Evolutionary conservation across 495 filamentous ascomycete species (phyloP).

Genomic region (Penicillium samsonianum): DNA sequence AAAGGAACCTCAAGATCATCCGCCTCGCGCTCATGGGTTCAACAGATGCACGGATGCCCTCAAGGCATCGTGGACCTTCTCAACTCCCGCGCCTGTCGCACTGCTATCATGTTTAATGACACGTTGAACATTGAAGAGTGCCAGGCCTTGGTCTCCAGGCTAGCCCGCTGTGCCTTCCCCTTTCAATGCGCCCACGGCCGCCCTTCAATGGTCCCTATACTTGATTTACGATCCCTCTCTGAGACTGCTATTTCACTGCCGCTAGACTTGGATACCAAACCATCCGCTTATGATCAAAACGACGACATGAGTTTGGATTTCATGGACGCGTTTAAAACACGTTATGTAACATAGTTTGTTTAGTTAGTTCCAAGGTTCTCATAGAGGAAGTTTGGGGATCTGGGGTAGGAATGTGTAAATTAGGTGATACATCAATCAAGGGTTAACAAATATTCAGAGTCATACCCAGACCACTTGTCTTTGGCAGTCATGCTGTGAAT

Average conservation of each 20-base stretch:
- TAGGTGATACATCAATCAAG: not conserved
- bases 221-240: slow-evolving; percentile 50
- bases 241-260: not conserved
- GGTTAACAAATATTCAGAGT: not conserved
- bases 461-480: not conserved
- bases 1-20: not conserved
- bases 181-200: slow-evolving; percentile 93
- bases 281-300: slow-evolving; percentile 9
- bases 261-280: not conserved
- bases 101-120: slow-evolving; percentile 98
- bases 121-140: slow-evolving; percentile 66
- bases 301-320: slow-evolving; percentile 15
- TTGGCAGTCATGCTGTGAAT: not conserved
- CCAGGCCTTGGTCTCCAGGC: slow-evolving; percentile 55
- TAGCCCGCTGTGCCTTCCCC: slow-evolving; percentile 76
- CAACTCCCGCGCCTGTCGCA: slow-evolving; percentile 86
- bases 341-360: slow-evolving; percentile 16
- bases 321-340: slow-evolving; percentile 20
- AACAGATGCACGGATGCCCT: slow-evolving; percentile 65
- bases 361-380: not conserved
- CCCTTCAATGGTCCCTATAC: slow-evolving; percentile 72
- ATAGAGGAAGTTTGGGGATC: not conserved
- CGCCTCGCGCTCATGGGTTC: slow-evolving; percentile 51
- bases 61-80: slow-evolving; percentile 81
- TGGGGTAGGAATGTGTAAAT: not conserved